Evolutionary conservation across 2,329 filamentous ascomycete genomes (phyloP).

Genomic region (Curvularia sp.): DNA sequence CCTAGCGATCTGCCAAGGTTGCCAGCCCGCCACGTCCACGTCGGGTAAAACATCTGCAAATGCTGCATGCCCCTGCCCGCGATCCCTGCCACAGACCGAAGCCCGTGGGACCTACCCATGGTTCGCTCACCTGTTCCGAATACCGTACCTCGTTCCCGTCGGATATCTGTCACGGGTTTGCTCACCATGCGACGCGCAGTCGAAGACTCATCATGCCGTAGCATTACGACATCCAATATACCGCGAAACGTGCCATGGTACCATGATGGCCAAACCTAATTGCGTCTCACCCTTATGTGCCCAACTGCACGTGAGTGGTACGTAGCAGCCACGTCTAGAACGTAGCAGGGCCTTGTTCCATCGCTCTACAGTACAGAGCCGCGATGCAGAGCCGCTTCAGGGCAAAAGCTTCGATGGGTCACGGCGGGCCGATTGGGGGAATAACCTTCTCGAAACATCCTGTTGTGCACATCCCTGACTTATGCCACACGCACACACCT

Average conservation of each 20-base stretch:
- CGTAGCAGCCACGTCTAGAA: conserved; percentile 2
- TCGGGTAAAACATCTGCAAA: conserved; percentile 32
- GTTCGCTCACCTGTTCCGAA: conserved; percentile 8
- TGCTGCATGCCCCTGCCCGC: conserved; percentile 25
- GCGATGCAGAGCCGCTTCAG: conserved; percentile 14
- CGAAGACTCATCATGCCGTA: conserved; percentile 29
- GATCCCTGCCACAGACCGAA: neutral
- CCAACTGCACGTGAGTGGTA: neutral
- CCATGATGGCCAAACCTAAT: conserved; percentile 20
- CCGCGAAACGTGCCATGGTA: conserved; percentile 24
- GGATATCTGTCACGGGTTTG: conserved; percentile 9
- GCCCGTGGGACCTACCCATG: conserved; percentile 9
- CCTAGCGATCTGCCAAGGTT: conserved; percentile 16
- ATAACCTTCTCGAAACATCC: conserved; percentile 9
- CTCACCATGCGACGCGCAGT: conserved; percentile 28
- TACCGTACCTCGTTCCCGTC: conserved; percentile 11
- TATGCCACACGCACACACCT: conserved; percentile 2
- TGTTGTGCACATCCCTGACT: neutral
- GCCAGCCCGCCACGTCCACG: conserved; percentile 14
- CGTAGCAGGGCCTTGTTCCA: neutral
- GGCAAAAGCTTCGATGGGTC: conserved; percentile 4
- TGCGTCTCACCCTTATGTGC: conserved; percentile 21
- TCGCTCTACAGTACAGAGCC: conserved; percentile 26
- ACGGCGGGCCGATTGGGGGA: conserved; percentile 13
- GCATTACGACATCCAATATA: conserved; percentile 24